phyloP scores from a whole-genome alignment of 129 eudicot genomes.

The Artemisia argyi region DNA sequence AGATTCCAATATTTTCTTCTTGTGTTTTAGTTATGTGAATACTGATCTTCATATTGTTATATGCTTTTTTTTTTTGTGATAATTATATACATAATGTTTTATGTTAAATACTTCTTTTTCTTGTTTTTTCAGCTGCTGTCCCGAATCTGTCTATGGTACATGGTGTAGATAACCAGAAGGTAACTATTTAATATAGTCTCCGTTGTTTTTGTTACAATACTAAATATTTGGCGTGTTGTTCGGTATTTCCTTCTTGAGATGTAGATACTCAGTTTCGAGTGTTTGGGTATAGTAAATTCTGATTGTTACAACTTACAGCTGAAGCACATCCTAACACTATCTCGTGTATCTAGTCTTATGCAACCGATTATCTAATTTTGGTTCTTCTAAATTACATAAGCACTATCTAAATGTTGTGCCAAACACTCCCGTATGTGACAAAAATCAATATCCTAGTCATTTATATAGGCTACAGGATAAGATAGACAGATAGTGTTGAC shows the following conservation, averaged over 20 bases:
- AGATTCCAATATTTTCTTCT: background rate
- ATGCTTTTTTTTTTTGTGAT: background rate
- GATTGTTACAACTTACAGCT: no score
- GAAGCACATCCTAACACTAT: no score
- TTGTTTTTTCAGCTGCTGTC: slow-evolving; percentile 71
- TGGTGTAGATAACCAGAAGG: slow-evolving; percentile 90
- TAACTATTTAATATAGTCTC: slow-evolving; percentile 26
- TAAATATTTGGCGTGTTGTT: slow-evolving; percentile 4
- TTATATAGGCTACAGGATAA: no score
- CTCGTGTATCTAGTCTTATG: no score
- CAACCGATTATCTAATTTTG: no score
- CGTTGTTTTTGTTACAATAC: background rate
- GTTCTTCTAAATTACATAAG: no score
- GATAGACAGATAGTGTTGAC: no score
- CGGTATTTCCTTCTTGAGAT: no score
- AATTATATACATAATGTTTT: slow-evolving; percentile 1
- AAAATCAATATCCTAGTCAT: background rate
- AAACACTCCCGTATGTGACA: slow-evolving; percentile 8
- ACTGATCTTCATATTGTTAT: background rate
- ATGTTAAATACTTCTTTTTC: slow-evolving; percentile 14
- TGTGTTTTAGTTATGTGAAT: background rate
- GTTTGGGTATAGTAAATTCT: no score
- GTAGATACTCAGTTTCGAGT: no score
- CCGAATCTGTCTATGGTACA: slow-evolving; percentile 86
- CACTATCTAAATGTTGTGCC: no score